Base-by-base conservation (phyloP, 768 basidiomycete genomes). In the Hericium erinaceus region DNA sequence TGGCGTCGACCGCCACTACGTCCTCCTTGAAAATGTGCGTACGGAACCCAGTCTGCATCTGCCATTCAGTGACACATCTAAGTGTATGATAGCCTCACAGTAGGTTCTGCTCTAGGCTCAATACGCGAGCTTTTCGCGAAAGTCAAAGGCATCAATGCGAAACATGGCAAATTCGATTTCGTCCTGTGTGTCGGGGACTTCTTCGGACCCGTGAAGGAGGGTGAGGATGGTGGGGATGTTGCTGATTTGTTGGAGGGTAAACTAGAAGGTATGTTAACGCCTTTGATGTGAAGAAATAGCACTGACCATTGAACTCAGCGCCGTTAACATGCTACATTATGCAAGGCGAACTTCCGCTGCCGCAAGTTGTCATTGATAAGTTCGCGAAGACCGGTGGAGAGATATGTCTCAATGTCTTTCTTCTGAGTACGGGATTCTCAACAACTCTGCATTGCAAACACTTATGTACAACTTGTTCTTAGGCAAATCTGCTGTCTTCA, bases 271-370 rank as follows among this genome's bases (percentile, higher is more conserved):
- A 68, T 46, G 74, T 57, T 41, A 41, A 57, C 41, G 22, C 10
- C 0, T 7, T 6, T 10, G 5, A 33, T 33, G 33, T 33, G 33
- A 33, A 33, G 33, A 24, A 26, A 41, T n/a, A 33, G n/a, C 26
- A 24, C 39, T 26, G 33, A 24, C 22, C 40, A 58, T 63, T 44
- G 59, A 37, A 16, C 49, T 22, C 62, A 95, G 92, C 84, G 28
- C 91, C 95, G 11, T 73, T 95, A 16, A 88, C 91, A 65, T 94
- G 92, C 64, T 98, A 95, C 73, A 84, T 97, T 58, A 94, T 93
- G 81, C 85, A 93, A 68, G 95, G 95, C 16, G 81, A 84, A 55
- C 73, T 83, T 61, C 82, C 87, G 1, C 70, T 98, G 13, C 92
- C 94, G 4, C 74, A 79, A 48, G 68, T 73, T 26, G 84, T 97